Evolutionary conservation across 2,329 filamentous ascomycete species (phyloP).

Genomic region (Acarospora socialis): DNA sequence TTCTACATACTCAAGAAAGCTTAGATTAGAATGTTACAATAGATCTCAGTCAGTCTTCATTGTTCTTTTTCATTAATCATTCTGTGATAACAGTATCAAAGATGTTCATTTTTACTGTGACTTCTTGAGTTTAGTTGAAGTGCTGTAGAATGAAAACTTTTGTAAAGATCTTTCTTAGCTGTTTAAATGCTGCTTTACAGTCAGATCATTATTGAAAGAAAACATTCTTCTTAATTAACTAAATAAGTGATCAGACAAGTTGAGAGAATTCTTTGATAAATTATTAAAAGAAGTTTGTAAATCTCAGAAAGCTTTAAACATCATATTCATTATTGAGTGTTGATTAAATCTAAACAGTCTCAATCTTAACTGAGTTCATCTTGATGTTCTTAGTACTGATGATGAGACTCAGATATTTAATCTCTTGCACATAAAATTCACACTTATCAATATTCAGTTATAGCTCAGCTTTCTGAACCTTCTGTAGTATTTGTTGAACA

Average conservation of each 20-base stretch:
- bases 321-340: not conserved
- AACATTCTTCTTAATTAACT: not conserved
- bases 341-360: not conserved
- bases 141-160: not conserved
- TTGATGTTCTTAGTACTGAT: constrained; percentile 16
- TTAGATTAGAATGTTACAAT: too few species aligned
- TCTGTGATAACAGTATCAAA: not conserved
- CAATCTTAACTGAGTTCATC: constrained; percentile 18
- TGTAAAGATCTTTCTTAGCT: not conserved
- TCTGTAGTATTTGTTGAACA: constrained; percentile 16
- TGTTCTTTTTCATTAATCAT: too few species aligned
- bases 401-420: constrained; percentile 21
- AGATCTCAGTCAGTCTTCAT: too few species aligned
- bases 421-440: constrained; percentile 18
- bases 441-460: constrained; percentile 18
- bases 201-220: not conserved
- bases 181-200: not conserved
- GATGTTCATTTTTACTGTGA: too few species aligned
- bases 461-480: constrained; percentile 13
- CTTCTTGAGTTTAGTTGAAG: not conserved
- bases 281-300: not conserved
- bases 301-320: not conserved
- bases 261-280: not conserved
- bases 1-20: too few species aligned
- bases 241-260: not conserved